phyloP scores from a whole-genome alignment of 306 rosid genomes.

The Quercus ilex region DNA sequence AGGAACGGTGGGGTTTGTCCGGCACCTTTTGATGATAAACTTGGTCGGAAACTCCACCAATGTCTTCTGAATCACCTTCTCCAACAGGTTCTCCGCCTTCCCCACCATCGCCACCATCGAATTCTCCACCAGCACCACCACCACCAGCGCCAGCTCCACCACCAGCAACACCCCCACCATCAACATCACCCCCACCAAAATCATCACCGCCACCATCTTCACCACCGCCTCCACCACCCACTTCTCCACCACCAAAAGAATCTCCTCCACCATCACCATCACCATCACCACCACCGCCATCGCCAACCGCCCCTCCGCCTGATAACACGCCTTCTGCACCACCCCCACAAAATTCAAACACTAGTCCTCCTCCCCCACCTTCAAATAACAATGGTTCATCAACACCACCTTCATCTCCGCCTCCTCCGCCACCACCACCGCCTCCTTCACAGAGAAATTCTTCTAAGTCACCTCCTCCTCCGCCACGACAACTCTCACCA shows the following conservation, averaged over 20 bases:
- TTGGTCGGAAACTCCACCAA: slow-evolving; percentile 33
- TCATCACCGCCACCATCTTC: slow-evolving; percentile 20
- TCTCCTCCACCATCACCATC: slow-evolving; percentile 12
- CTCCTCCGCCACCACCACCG: slow-evolving; percentile 7
- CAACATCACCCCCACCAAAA: background rate
- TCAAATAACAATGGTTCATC: background rate
- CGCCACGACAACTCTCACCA: slow-evolving; percentile 1
- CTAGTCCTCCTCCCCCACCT: slow-evolving; percentile 28
- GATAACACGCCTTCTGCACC: background rate
- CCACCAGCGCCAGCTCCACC: slow-evolving; percentile 17
- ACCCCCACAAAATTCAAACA: background rate
- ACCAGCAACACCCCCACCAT: slow-evolving; percentile 15
- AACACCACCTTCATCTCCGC: background rate
- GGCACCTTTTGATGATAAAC: slow-evolving; percentile 11
- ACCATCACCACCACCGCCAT: background rate
- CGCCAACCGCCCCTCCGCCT: background rate
- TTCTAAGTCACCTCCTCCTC: background rate
- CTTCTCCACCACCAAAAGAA: background rate
- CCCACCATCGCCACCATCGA: background rate
- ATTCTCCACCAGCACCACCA: background rate
- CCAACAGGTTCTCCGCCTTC: slow-evolving; percentile 27
- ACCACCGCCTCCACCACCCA: background rate
- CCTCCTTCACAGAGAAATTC: background rate
- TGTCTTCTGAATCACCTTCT: slow-evolving; percentile 38
- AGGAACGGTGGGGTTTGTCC: slow-evolving; percentile 48